Percentiles rank a stretch among this genome's conserved stretches.
Evolutionary conservation across 179 eudicot genomes (phyloP).

Genomic region (Gypsophila paniculata): DNA sequence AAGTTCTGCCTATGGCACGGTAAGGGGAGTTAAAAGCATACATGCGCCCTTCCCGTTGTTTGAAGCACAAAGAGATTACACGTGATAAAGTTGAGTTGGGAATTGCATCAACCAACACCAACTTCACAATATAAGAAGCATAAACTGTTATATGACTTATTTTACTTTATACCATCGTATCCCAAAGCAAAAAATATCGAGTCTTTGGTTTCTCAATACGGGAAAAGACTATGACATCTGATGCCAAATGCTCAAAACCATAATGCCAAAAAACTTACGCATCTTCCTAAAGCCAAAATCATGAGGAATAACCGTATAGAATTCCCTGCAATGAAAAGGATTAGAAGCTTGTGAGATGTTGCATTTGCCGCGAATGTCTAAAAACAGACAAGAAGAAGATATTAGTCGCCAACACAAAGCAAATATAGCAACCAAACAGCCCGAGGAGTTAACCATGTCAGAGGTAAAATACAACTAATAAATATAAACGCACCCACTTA

Average conservation of each 20-base stretch:
- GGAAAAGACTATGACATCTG: not conserved
- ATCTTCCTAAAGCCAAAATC: constrained; percentile 94
- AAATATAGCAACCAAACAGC: not conserved
- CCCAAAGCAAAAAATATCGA: not conserved
- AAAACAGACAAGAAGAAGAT: not conserved
- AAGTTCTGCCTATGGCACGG: not conserved
- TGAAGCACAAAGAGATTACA: not conserved
- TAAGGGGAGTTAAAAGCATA: not conserved
- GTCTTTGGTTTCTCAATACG: not conserved
- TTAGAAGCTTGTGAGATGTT: constrained; percentile 1
- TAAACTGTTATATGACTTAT: not conserved
- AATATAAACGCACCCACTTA: constrained; percentile 64
- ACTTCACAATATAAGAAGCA: not conserved
- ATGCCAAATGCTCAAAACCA: not conserved
- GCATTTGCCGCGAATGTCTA: not conserved
- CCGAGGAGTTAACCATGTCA: not conserved
- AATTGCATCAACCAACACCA: not conserved
- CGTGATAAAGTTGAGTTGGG: not conserved
- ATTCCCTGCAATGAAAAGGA: constrained; percentile 59
- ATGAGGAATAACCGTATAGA: constrained; percentile 89
- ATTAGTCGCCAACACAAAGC: constrained; percentile 3
- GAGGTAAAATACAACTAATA: not conserved
- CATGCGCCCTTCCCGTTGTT: not conserved
- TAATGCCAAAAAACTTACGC: constrained; percentile 52
- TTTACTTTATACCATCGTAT: not conserved